phyloP scores from a whole-genome alignment of 1,284 basidiomycete species.

The Ustilago vetiveriae region DNA sequence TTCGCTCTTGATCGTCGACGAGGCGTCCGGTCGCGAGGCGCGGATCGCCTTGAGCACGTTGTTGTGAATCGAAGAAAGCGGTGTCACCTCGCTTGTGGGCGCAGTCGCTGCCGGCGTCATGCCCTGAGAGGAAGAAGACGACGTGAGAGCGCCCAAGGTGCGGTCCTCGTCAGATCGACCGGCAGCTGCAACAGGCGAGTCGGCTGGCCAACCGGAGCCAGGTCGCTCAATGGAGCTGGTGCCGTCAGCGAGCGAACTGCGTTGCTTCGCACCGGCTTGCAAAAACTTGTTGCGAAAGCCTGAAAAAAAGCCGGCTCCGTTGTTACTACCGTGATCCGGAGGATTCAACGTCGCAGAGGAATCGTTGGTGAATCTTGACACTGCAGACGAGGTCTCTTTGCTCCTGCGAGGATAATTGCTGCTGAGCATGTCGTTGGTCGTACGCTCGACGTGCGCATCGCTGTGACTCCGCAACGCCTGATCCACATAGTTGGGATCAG shows the following conservation, averaged over 20 bases:
- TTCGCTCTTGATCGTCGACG: slow-evolving; percentile 64
- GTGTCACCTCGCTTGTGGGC: slow-evolving; percentile 57
- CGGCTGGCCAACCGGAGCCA: slow-evolving; percentile 17
- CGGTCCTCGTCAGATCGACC: slow-evolving; percentile 33
- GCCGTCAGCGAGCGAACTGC: slow-evolving; percentile 56
- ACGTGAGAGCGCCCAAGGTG: slow-evolving; percentile 13
- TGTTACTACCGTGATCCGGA: slow-evolving; percentile 1
- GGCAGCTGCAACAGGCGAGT: slow-evolving; percentile 27
- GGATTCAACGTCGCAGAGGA: slow-evolving; percentile 2
- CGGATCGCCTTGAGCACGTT: slow-evolving; percentile 67
- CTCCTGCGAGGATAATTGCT: slow-evolving; percentile 51
- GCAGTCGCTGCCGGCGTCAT: slow-evolving; percentile 27
- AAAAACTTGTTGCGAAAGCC: slow-evolving; percentile 44
- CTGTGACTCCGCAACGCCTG: slow-evolving; percentile 54
- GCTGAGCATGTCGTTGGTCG: slow-evolving; percentile 60
- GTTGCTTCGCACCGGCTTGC: slow-evolving; percentile 24
- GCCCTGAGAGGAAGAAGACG: slow-evolving; percentile 3
- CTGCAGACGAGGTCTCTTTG: slow-evolving; percentile 29
- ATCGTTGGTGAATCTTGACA: slow-evolving; percentile 12
- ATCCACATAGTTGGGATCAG: slow-evolving; percentile 59
- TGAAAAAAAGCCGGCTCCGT: slow-evolving; percentile 45
- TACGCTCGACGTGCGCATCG: slow-evolving; percentile 61
- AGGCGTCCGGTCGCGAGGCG: slow-evolving; percentile 67
- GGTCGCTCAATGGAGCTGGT: slow-evolving; percentile 55
- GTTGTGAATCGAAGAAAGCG: slow-evolving; percentile 64